Percentiles rank a stretch among this genome's conserved stretches.
These are phyloP conservation scores for Bipolaris oryzae DNA, from an alignment of 2,329 filamentous ascomycete species.

Conservation along the genomic window DNA sequence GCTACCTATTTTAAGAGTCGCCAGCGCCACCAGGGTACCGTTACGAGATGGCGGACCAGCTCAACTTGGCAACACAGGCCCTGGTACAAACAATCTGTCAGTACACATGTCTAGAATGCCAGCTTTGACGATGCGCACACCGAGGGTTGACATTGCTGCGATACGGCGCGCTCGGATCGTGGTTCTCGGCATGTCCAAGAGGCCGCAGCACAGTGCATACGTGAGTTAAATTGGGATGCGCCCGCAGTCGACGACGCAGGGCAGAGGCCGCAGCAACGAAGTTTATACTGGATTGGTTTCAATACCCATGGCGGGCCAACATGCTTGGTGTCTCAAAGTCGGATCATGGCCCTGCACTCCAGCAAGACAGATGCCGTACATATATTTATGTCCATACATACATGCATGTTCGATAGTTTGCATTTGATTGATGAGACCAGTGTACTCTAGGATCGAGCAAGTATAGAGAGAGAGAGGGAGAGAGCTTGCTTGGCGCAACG, in stretches of 20 bases:
- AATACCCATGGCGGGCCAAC: background rate
- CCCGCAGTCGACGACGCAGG: background rate
- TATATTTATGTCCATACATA: background rate
- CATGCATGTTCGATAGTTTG: too few species aligned
- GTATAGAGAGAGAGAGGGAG: background rate
- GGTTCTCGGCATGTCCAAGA: background rate
- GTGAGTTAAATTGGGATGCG: conserved; percentile 6
- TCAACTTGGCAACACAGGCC: background rate
- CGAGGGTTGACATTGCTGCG: background rate
- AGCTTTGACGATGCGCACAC: background rate
- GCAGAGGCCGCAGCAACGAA: background rate
- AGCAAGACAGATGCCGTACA: too few species aligned
- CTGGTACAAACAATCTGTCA: background rate
- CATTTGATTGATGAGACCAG: too few species aligned
- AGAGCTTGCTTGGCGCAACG: conserved; percentile 14
- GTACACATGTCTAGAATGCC: too few species aligned
- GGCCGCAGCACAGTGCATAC: conserved; percentile 2
- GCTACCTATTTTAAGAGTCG: background rate
- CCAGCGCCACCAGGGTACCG: background rate
- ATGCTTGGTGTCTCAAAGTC: too few species aligned
- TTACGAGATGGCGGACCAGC: background rate
- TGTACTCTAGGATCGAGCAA: background rate
- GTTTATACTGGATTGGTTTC: background rate
- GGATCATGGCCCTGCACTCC: too few species aligned
- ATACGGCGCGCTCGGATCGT: background rate